Percentiles rank a stretch among this genome's conserved stretches.
phyloP scores from a whole-genome alignment of 2,329 filamentous ascomycete species.

The Fusarium multiceps region DNA sequence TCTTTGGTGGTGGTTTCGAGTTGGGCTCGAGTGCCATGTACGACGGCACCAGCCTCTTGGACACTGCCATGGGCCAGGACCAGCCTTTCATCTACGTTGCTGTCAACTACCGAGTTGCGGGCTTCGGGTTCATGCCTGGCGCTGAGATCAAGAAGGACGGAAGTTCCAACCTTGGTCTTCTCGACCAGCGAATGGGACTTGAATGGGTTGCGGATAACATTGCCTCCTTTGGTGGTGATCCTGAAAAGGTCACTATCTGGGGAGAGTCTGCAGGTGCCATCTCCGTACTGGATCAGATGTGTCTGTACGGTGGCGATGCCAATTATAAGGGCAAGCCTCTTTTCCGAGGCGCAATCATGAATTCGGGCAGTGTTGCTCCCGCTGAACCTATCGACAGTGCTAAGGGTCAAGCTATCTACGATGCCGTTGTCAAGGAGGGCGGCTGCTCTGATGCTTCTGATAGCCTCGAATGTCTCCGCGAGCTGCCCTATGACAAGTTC shows the following conservation, averaged over 20 bases:
- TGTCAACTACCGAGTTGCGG: slow-evolving; percentile 81
- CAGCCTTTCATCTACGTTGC: slow-evolving; percentile 77
- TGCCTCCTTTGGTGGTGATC: slow-evolving; percentile 80
- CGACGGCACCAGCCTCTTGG: slow-evolving; percentile 61
- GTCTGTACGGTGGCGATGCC: slow-evolving; percentile 77
- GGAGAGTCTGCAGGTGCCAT: slow-evolving; percentile 79
- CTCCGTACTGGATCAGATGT: slow-evolving; percentile 81
- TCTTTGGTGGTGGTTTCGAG: slow-evolving; percentile 75
- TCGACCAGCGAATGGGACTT: slow-evolving; percentile 78
- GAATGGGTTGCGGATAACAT: slow-evolving; percentile 85
- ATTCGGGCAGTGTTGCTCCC: slow-evolving; percentile 73
- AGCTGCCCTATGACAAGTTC: slow-evolving; percentile 67
- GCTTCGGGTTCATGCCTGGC: slow-evolving; percentile 79
- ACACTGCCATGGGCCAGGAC: slow-evolving; percentile 54
- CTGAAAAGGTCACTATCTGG: slow-evolving; percentile 82
- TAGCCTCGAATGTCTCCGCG: slow-evolving; percentile 74
- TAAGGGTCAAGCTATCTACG: slow-evolving; percentile 74
- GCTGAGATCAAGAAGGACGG: slow-evolving; percentile 75
- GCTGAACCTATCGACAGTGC: slow-evolving; percentile 71
- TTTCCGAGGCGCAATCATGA: slow-evolving; percentile 83
- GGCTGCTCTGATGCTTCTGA: slow-evolving; percentile 70
- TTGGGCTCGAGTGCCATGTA: slow-evolving; percentile 64
- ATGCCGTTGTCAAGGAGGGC: slow-evolving; percentile 67
- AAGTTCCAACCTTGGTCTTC: slow-evolving; percentile 75
- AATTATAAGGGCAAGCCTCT: slow-evolving; percentile 79